A percentile compares a stretch with the other conserved stretches of the same genome.
phyloP scores from a whole-genome alignment of 2,329 filamentous ascomycete species.

The Dactylellina cionopaga region DNA sequence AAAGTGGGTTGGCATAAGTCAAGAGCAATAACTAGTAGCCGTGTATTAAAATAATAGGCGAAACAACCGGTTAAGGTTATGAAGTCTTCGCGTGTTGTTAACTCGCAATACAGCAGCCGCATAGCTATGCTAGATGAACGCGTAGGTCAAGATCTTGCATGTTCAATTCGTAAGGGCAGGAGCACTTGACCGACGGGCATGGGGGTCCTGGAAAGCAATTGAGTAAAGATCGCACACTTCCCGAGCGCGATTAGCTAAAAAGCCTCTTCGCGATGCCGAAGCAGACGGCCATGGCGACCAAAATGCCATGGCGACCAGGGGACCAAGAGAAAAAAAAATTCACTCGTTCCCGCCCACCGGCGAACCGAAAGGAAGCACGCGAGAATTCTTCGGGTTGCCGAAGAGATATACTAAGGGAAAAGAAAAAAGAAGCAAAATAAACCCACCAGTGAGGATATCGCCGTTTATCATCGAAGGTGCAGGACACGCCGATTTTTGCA shows the following conservation, averaged over 20 bases:
- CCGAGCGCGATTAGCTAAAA: conserved; percentile 17
- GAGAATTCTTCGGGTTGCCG: conserved; percentile 52
- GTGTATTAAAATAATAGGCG: too few species aligned
- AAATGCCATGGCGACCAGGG: conserved; percentile 4
- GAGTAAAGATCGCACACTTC: conserved; percentile 26
- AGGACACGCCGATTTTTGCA: too few species aligned
- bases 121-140: too few species aligned
- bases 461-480: conserved; percentile 49
- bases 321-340: conserved; percentile 9
- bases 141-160: too few species aligned
- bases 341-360: conserved; percentile 5
- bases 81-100: too few species aligned
- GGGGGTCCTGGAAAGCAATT: too few species aligned
- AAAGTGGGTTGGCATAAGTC: too few species aligned
- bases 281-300: too few species aligned
- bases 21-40: too few species aligned
- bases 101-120: too few species aligned
- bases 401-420: not conserved
- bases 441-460: conserved; percentile 50
- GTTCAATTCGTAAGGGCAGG: not conserved
- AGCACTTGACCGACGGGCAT: conserved; percentile 19
- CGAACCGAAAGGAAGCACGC: conserved; percentile 32
- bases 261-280: conserved; percentile 28
- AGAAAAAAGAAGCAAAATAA: conserved; percentile 24
- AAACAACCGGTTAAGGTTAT: too few species aligned